These are phyloP conservation scores for Boechera retrofracta DNA, from an alignment of 345 rosid genomes.

Conservation along the genomic window DNA sequence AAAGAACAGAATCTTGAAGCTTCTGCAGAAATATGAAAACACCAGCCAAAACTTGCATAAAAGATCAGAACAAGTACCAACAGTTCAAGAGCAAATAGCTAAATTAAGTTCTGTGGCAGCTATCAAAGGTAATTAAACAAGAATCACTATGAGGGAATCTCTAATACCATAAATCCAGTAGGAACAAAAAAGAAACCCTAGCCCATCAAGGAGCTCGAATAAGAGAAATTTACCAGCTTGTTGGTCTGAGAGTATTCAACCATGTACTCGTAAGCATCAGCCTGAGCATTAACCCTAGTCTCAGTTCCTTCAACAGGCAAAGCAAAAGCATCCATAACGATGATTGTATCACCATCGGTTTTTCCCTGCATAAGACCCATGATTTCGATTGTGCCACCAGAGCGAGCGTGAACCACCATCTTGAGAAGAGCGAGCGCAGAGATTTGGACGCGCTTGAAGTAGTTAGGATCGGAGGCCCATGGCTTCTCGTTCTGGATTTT, in stretches of 20 bases:
- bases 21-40: background rate
- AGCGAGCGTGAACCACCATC: slow-evolving; percentile 99
- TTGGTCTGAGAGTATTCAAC: slow-evolving; percentile 97
- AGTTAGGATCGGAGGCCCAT: slow-evolving; percentile 92
- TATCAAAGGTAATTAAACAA: slow-evolving; percentile 7
- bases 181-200: background rate
- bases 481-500: slow-evolving; percentile 78
- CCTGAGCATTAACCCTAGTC: slow-evolving; percentile 97
- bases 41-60: slow-evolving; percentile 1
- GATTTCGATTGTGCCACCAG: slow-evolving; percentile 98
- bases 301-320: slow-evolving; percentile 99
- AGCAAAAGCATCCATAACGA: slow-evolving; percentile 99
- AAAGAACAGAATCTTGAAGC: background rate
- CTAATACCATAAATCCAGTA: background rate
- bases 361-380: slow-evolving; percentile 99
- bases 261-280: slow-evolving; percentile 99
- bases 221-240: slow-evolving; percentile 66
- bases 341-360: slow-evolving; percentile 93
- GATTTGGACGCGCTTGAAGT: slow-evolving; percentile 95
- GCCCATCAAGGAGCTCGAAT: background rate
- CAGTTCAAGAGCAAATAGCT: too few relatives aligned
- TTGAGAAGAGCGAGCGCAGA: slow-evolving; percentile 97
- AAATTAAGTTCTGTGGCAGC: too few relatives aligned
- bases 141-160: background rate
- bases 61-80: background rate